Conservation (phyloP, 2,329 filamentous ascomycete genomes). For the Leptographium radiaticola region DNA sequence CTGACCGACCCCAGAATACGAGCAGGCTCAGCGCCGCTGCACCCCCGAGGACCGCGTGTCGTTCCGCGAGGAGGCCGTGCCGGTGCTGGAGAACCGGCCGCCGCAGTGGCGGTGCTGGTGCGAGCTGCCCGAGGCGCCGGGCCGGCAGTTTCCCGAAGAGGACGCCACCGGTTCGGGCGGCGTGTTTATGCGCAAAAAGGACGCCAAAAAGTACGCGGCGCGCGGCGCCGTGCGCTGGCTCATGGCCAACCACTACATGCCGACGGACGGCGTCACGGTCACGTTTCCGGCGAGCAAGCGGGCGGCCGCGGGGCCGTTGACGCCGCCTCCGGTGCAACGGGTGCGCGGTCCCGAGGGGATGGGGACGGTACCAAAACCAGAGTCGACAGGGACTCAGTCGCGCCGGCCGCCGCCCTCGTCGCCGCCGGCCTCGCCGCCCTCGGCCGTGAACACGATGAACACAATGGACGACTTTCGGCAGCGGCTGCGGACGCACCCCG, state of each 20-base stretch:
- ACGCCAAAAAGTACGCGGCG: conserved; percentile 40
- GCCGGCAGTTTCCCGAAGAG: conserved; percentile 13
- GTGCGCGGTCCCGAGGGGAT: too few species aligned
- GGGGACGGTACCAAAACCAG: too few species aligned
- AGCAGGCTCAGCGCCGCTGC: conserved; percentile 11
- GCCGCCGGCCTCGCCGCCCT: neutral
- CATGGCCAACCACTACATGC: conserved; percentile 16
- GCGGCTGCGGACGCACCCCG: neutral
- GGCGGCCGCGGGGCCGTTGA: neutral
- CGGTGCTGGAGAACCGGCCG: conserved; percentile 1
- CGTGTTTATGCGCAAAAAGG: conserved; percentile 27
- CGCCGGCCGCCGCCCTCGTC: too few species aligned
- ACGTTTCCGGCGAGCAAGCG: neutral
- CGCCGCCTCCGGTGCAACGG: neutral
- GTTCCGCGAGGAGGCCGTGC: conserved; percentile 13
- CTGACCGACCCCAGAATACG: conserved; percentile 16
- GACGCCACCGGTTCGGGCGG: neutral
- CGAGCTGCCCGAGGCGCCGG: conserved; percentile 13
- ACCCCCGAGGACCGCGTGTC: conserved; percentile 3
- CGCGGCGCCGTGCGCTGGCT: conserved; percentile 32
- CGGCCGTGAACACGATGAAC: too few species aligned
- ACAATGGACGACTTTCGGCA: neutral
- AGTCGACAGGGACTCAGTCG: too few species aligned
- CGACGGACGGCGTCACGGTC: conserved; percentile 8
- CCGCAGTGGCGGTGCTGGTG: conserved; percentile 16